A percentile compares a stretch with the other conserved stretches of the same genome.
These are phyloP conservation scores for Corynascus novoguineensis DNA, from an alignment of 495 filamentous ascomycete genomes.

Conservation along the genomic window DNA sequence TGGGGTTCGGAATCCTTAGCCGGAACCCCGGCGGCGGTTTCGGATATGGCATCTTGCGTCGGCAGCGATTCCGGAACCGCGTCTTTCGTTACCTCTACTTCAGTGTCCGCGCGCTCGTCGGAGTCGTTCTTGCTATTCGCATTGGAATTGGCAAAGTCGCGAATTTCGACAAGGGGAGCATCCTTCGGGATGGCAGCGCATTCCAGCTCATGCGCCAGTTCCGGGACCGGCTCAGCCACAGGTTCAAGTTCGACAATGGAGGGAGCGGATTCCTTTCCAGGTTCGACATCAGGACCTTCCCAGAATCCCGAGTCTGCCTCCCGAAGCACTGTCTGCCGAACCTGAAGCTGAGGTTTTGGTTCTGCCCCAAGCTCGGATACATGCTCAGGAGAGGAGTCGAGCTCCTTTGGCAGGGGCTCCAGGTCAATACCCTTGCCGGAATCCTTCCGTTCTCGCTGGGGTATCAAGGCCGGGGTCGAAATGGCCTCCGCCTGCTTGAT, in stretches of 20 bases:
- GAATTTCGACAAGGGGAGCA: conserved; percentile 3
- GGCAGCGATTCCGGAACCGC: background rate
- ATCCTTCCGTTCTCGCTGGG: conserved; percentile 22
- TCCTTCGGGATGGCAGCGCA: background rate
- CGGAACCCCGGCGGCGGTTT: conserved; percentile 1
- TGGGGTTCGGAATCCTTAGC: conserved; percentile 1
- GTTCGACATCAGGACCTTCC: conserved; percentile 23
- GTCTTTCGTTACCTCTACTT: background rate
- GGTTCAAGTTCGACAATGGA: conserved; percentile 20
- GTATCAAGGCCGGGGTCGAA: background rate
- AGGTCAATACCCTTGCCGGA: conserved; percentile 27
- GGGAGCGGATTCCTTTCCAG: conserved; percentile 15
- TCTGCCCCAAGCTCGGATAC: conserved; percentile 15
- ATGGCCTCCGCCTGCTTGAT: conserved; percentile 6
- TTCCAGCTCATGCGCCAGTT: conserved; percentile 12
- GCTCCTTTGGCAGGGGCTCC: conserved; percentile 11
- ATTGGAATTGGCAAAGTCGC: conserved; percentile 12
- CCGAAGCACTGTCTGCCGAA: conserved; percentile 10
- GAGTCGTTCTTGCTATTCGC: conserved; percentile 4
- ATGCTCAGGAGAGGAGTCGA: conserved; percentile 9
- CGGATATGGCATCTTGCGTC: background rate
- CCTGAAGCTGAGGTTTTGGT: background rate
- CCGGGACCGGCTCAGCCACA: background rate
- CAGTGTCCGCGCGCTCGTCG: background rate
- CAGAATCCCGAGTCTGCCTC: conserved; percentile 34